Evolutionary conservation across 768 basidiomycete species (phyloP), one percentile per base, ranked within the genome.

Genomic region (Boletus rubescentipes): DNA sequence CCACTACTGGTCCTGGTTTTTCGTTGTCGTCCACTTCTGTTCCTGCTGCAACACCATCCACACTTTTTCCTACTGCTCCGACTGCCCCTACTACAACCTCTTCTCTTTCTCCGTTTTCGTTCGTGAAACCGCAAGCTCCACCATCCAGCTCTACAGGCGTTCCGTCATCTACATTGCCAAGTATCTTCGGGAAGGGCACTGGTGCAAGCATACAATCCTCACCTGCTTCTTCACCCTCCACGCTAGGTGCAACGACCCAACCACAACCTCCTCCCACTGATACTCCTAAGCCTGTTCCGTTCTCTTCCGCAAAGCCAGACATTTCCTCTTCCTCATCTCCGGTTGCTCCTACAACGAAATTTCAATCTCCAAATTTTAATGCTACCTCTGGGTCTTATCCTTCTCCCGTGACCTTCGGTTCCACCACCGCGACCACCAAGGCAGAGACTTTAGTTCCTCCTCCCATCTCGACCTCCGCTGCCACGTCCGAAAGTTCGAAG

Each of bases 131-230:
- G 5, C 63, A 58, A 45, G 51, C 38, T 18, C 40, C 58, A 16
- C 29, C 40, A 45, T 32, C 58, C 14, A 42, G 56, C 2, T 23
- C 57, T 34, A 20, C 48, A 34, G 20, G 46, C 11, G 1, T 46
- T n/a, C 16, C 55, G 21, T 50, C 60, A 46, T 46, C 60, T 8
- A 31, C 60, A 18, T 45, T 65, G 21, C 64, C 73, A 29, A 71
- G 67, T 51, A 68, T 72, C 55, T 70, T 73, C 37, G 57, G 56
- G 23, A 72, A 76, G 49, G 68, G 67, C 26, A 23, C 50, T 31
- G 31, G 57, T 61, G 52, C 39, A 23, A 16, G 55, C 36, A 26
- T 37, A 6, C 31, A 53, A 18, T 26, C 56, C 9, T 38, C 47
- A n/a, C 29, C 59, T 35, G n/a, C 42, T 9, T 16, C 49, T 38